phyloP scores from a whole-genome alignment of 148 eudicot species.

The Vaccinium vitisidaea region DNA sequence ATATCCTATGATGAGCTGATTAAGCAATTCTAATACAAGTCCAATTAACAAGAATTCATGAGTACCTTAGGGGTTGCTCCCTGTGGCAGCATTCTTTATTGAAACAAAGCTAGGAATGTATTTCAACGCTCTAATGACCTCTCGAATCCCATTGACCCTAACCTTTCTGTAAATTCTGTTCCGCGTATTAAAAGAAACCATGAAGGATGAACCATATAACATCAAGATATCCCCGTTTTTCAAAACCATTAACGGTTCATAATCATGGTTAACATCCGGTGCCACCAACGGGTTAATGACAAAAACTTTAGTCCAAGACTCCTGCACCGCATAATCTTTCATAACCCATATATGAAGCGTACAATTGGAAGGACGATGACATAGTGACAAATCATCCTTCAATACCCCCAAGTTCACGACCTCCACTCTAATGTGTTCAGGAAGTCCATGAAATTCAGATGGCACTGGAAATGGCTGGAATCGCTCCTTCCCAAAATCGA shows the following conservation, averaged over 20 bases:
- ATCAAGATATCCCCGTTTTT: slow-evolving; percentile 26
- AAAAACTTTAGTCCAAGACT: slow-evolving; percentile 34
- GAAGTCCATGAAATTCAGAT: slow-evolving; percentile 14
- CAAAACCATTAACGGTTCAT: slow-evolving; percentile 7
- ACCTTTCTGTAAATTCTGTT: slow-evolving; percentile 4
- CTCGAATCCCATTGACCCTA: background rate
- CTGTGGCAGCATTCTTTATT: slow-evolving; percentile 25
- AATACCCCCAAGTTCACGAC: slow-evolving; percentile 37
- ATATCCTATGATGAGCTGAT: background rate
- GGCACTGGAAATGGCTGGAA: slow-evolving; percentile 23
- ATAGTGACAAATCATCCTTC: slow-evolving; percentile 25
- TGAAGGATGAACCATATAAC: slow-evolving; percentile 21
- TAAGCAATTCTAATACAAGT: background rate
- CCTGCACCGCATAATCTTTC: slow-evolving; percentile 33
- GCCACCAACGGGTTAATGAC: slow-evolving; percentile 27
- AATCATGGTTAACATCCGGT: background rate
- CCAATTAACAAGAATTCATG: background rate
- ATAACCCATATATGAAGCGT: slow-evolving; percentile 33
- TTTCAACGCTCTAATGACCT: slow-evolving; percentile 22
- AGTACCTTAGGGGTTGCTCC: background rate
- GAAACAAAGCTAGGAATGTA: slow-evolving; percentile 34
- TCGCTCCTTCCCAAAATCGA: slow-evolving; percentile 35
- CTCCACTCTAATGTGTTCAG: slow-evolving; percentile 10
- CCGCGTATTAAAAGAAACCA: slow-evolving; percentile 23
- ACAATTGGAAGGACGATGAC: slow-evolving; percentile 16